phyloP scores from a whole-genome alignment of 2,329 filamentous ascomycete genomes.

The Colletotrichum lini region DNA sequence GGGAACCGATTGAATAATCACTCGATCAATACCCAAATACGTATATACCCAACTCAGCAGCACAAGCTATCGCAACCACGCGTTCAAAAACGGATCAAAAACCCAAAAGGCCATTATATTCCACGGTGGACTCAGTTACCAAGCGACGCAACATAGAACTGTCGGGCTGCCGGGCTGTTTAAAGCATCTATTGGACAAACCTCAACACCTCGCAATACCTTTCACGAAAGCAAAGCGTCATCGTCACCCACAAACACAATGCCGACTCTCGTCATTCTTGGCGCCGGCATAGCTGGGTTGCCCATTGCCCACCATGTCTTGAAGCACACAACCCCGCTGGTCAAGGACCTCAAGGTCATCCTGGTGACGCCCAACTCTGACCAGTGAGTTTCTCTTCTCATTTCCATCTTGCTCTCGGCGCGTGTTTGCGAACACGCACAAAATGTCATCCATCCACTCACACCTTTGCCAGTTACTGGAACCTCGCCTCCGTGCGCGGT shows the following conservation, averaged over 20 bases:
- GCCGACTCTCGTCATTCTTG: slow-evolving; percentile 68
- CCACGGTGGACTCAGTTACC: slow-evolving; percentile 1
- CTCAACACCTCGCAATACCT: not conserved
- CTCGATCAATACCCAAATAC: no score
- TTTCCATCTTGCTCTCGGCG: no score
- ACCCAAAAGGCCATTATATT: slow-evolving; percentile 14
- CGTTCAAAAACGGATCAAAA: slow-evolving; percentile 35
- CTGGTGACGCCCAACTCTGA: slow-evolving; percentile 66
- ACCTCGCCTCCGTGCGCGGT: slow-evolving; percentile 68
- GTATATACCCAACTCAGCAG: not conserved
- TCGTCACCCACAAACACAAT: slow-evolving; percentile 49
- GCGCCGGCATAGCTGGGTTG: slow-evolving; percentile 66
- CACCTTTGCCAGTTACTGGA: slow-evolving; percentile 66
- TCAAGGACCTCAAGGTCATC: slow-evolving; percentile 63
- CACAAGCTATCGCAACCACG: slow-evolving; percentile 9
- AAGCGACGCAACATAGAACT: not conserved
- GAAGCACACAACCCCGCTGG: slow-evolving; percentile 61
- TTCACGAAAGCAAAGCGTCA: not conserved
- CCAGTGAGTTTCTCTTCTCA: slow-evolving; percentile 27
- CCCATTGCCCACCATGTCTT: slow-evolving; percentile 66
- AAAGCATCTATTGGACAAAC: not conserved
- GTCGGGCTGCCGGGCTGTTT: not conserved
- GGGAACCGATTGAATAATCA: no score
- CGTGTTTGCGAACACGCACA: no score
- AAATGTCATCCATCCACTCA: slow-evolving; percentile 10